Conservation (phyloP, 2,329 filamentous ascomycete genomes). For the Graphilbum ipis-grandicollis region DNA sequence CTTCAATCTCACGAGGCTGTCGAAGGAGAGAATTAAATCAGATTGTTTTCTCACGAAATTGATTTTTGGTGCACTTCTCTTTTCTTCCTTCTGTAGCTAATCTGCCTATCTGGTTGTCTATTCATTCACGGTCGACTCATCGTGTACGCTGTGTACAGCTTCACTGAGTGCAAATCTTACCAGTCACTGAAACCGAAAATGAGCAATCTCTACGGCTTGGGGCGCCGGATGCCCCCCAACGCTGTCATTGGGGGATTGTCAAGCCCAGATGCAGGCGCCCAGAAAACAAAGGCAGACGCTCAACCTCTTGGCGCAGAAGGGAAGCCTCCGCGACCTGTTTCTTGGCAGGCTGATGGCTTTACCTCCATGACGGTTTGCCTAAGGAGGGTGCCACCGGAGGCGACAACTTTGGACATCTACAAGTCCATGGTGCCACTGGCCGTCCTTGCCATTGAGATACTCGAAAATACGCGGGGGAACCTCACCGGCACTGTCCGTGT, state of each 20-base stretch:
- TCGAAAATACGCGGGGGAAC: slow-evolving; percentile 22
- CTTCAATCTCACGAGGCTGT: no score
- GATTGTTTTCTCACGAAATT: no score
- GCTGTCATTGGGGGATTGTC: no score
- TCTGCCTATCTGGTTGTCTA: no score
- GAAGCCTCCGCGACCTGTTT: slow-evolving; percentile 1
- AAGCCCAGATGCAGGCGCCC: not conserved
- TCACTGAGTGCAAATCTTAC: no score
- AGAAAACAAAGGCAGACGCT: not conserved
- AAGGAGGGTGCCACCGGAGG: slow-evolving; percentile 12
- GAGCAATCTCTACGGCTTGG: not conserved
- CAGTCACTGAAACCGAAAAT: no score
- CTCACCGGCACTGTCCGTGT: slow-evolving; percentile 26
- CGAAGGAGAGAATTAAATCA: no score
- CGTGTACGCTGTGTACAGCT: no score
- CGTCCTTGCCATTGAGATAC: slow-evolving; percentile 33
- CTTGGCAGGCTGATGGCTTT: slow-evolving; percentile 1
- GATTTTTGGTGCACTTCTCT: no score
- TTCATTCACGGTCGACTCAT: no score
- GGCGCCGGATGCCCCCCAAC: slow-evolving; percentile 2
- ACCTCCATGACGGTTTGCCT: slow-evolving; percentile 14
- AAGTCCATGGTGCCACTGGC: slow-evolving; percentile 23
- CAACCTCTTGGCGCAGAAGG: slow-evolving; percentile 2
- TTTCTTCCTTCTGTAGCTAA: no score
- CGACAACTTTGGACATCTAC: slow-evolving; percentile 28